phyloP scores from a whole-genome alignment of 306 rosid genomes.

The Corylus heterophylla region DNA sequence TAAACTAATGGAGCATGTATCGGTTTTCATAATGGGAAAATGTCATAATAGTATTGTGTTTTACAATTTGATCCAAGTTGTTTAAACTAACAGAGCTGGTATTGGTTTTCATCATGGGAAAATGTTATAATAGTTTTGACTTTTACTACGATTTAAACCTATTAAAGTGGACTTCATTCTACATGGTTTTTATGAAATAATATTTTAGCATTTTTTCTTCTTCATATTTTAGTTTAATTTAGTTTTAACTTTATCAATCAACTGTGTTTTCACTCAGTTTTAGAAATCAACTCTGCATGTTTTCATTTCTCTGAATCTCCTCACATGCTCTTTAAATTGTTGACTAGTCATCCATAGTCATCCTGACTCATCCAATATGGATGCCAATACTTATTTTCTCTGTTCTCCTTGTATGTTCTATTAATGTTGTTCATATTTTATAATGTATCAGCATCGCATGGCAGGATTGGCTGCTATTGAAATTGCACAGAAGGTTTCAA shows the following conservation, averaged over 20 bases:
- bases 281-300: constrained; percentile 6
- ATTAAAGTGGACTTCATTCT: not conserved
- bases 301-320: not conserved
- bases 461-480: constrained; percentile 96
- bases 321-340: constrained; percentile 5
- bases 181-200: not conserved
- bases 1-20: not conserved
- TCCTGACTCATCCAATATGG: not conserved
- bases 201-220: not conserved
- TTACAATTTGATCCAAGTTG: not conserved
- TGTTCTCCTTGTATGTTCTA: constrained; percentile 9
- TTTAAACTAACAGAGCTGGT: not conserved
- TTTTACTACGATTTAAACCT: not conserved
- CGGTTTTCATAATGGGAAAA: not conserved
- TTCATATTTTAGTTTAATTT: not conserved
- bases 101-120: not conserved
- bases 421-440: constrained; percentile 26
- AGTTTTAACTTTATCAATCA: not conserved
- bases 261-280: not conserved
- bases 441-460: constrained; percentile 89
- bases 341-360: not conserved
- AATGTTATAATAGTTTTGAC: not conserved
- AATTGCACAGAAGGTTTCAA: constrained; percentile 93
- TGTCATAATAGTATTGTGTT: not conserved
- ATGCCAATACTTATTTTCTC: not conserved